These are phyloP conservation scores for Medicago arabica DNA, from an alignment of 306 rosid genomes.

Conservation along the genomic window DNA sequence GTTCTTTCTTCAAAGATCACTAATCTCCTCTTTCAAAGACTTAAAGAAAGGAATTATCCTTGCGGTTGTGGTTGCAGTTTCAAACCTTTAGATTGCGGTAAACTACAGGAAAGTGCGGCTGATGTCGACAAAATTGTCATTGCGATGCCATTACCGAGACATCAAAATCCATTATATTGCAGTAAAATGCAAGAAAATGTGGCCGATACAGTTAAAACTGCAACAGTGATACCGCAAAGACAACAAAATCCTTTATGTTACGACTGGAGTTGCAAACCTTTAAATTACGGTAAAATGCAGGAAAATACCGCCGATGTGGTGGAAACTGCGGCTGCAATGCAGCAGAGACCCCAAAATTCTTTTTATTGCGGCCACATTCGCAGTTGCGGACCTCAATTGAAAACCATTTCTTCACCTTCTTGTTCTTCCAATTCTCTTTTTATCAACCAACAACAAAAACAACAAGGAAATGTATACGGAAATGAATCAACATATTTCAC, in stretches of 20 bases:
- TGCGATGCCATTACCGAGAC: not conserved
- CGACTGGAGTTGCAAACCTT: not conserved
- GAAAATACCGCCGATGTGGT: not conserved
- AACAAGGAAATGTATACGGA: constrained; percentile 43
- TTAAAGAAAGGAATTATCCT: constrained; percentile 64
- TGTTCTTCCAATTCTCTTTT: constrained; percentile 30
- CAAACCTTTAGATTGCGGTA: not conserved
- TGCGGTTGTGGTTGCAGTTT: not conserved
- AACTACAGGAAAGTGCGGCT: not conserved
- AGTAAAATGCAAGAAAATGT: not conserved
- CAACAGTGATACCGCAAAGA: not conserved
- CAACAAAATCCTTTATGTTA: not conserved
- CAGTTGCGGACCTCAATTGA: not conserved
- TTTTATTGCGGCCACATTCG: not conserved
- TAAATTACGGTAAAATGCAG: not conserved
- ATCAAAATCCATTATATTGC: not conserved
- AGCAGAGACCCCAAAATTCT: not conserved
- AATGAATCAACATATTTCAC: constrained; percentile 50
- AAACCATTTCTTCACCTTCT: not conserved
- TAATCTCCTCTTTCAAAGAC: constrained; percentile 86
- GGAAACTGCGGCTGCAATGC: not conserved
- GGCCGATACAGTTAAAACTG: not conserved
- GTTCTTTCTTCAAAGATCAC: constrained; percentile 92
- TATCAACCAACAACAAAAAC: constrained; percentile 45
- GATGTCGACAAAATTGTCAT: not conserved